Percentiles rank a stretch among this genome's conserved stretches.
phyloP scores from a whole-genome alignment of 352 stramenopile species.

The Ophiocytium majus region DNA sequence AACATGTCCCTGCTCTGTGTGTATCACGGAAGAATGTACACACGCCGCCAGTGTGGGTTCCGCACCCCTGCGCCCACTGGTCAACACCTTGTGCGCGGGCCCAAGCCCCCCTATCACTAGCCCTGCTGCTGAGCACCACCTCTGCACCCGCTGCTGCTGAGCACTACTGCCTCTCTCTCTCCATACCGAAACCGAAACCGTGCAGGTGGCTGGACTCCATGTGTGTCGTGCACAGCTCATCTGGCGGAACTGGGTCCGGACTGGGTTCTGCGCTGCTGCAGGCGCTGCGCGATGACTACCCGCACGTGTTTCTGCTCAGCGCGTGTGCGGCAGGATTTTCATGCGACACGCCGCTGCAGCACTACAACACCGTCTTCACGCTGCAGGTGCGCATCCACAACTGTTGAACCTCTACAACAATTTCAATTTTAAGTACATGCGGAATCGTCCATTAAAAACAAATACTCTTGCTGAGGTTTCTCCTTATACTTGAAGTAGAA shows the following conservation, averaged over 20 bases:
- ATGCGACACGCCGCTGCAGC: not conserved
- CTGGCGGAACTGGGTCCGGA: not conserved
- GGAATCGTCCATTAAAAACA: too few relatives aligned
- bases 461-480: too few relatives aligned
- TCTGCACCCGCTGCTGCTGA: not conserved
- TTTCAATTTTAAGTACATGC: too few relatives aligned
- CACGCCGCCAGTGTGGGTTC: not conserved
- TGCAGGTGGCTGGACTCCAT: constrained; percentile 8
- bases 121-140: not conserved
- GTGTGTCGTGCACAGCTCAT: not conserved
- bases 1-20: too few relatives aligned
- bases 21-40: too few relatives aligned
- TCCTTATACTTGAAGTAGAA: too few relatives aligned
- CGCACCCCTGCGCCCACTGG: not conserved
- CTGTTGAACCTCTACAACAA: too few relatives aligned
- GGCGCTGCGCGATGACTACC: constrained; percentile 10
- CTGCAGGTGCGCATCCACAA: constrained; percentile 10
- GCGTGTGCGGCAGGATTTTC: not conserved
- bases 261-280: constrained; percentile 11
- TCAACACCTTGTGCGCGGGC: not conserved
- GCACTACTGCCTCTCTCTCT: not conserved
- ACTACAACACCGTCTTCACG: constrained; percentile 14
- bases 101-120: not conserved
- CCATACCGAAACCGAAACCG: not conserved
- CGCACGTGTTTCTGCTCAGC: not conserved